A percentile compares a stretch with the other conserved stretches of the same genome.
phyloP scores from a whole-genome alignment of 352 stramenopile genomes.

The Globisporangium recalcitrans region DNA sequence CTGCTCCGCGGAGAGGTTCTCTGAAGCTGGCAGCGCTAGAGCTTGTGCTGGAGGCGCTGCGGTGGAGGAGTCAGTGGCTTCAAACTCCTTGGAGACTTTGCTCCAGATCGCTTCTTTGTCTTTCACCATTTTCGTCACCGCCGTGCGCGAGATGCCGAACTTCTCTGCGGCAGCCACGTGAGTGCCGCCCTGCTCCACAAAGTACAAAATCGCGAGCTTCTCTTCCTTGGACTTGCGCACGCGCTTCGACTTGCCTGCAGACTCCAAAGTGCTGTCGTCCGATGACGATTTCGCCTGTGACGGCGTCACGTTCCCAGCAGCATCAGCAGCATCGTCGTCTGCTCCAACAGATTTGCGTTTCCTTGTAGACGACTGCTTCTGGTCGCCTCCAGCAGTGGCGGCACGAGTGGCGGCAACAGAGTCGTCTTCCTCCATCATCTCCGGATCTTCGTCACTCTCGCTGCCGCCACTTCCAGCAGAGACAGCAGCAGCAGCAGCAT shows the following conservation, averaged over 20 bases:
- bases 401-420: background rate
- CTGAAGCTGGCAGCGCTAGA: background rate
- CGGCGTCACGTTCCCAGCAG: background rate
- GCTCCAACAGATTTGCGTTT: slow-evolving; percentile 8
- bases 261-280: background rate
- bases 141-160: slow-evolving; percentile 50
- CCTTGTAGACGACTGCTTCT: background rate
- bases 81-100: slow-evolving; percentile 4
- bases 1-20: background rate
- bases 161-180: slow-evolving; percentile 43
- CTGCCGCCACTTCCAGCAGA: background rate
- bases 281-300: background rate
- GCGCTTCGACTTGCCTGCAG: slow-evolving; percentile 25
- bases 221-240: slow-evolving; percentile 45
- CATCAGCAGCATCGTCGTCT: background rate
- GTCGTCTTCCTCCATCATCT: slow-evolving; percentile 6
- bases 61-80: background rate
- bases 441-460: slow-evolving; percentile 1
- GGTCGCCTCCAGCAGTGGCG: background rate
- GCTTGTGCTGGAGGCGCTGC: background rate
- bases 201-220: slow-evolving; percentile 48
- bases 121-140: slow-evolving; percentile 61
- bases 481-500: background rate
- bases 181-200: slow-evolving; percentile 45
- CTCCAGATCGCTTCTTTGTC: slow-evolving; percentile 34